phyloP scores from a whole-genome alignment of 1,284 basidiomycete genomes.

The Agaricales sp. region DNA sequence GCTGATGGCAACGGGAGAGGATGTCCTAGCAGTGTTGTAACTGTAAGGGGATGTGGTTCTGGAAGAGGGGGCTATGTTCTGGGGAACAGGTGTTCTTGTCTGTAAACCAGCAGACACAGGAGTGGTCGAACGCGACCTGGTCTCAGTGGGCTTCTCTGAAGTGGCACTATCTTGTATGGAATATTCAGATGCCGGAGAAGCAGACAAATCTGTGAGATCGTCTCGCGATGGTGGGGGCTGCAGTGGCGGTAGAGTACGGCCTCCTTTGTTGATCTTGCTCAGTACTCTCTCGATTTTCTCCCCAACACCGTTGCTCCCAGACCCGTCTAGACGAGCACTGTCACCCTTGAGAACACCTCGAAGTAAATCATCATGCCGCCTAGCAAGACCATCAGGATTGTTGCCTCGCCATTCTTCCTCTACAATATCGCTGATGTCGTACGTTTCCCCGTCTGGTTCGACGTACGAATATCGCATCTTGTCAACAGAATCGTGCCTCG shows the following conservation, averaged over 20 bases:
- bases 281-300: conserved; percentile 76
- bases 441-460: conserved; percentile 75
- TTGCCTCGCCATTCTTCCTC: conserved; percentile 71
- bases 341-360: conserved; percentile 40
- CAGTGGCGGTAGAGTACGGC: conserved; percentile 17
- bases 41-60: background rate
- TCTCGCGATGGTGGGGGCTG: conserved; percentile 8
- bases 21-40: conserved; percentile 6
- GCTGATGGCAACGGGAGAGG: conserved; percentile 4
- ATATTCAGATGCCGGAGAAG: too few species aligned
- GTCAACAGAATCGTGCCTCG: conserved; percentile 58
- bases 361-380: conserved; percentile 48
- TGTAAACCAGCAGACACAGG: too few species aligned
- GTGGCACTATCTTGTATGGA: too few species aligned
- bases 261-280: conserved; percentile 56
- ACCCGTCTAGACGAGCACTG: conserved; percentile 17
- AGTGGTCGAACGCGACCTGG: too few species aligned
- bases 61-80: too few species aligned
- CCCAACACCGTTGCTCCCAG: conserved; percentile 45
- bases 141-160: too few species aligned
- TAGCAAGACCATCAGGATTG: conserved; percentile 15
- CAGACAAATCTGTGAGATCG: conserved; percentile 6
- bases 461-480: conserved; percentile 88
- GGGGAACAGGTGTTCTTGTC: too few species aligned
- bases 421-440: conserved; percentile 87